Evolutionary conservation across 306 rosid species (phyloP).

Genomic region (Phaseolus lunatus): DNA sequence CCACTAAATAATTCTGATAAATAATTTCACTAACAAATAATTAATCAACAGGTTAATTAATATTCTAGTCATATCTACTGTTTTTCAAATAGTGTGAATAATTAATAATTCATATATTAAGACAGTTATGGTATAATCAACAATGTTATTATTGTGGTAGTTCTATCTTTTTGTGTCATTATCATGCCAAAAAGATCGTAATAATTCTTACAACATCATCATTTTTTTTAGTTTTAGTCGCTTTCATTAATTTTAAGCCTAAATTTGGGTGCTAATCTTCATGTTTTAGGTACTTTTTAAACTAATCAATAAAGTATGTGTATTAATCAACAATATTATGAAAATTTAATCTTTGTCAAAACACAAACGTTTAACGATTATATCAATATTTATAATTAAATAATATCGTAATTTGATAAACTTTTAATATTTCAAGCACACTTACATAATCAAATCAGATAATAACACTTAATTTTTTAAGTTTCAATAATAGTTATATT

Average conservation of each 20-base stretch:
- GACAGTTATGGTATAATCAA: slow-evolving; percentile 16
- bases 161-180: slow-evolving; percentile 15
- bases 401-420: too few species aligned
- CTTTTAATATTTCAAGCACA: too few species aligned
- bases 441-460: too few species aligned
- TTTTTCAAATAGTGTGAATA: not conserved
- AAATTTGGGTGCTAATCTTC: slow-evolving; percentile 11
- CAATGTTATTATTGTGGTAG: slow-evolving; percentile 23
- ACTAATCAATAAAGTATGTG: slow-evolving; percentile 12
- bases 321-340: not conserved
- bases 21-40: slow-evolving; percentile 16
- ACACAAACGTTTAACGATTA: too few species aligned
- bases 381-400: too few species aligned
- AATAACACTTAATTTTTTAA: too few species aligned
- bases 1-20: not conserved
- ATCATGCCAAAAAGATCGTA: slow-evolving; percentile 4
- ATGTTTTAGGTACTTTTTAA: not conserved
- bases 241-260: not conserved
- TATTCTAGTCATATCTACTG: not conserved
- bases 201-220: not conserved
- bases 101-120: not conserved
- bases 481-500: too few species aligned
- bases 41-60: not conserved
- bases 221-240: slow-evolving; percentile 37
- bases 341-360: too few species aligned